A percentile compares a stretch with the other conserved stretches of the same genome.
phyloP scores from a whole-genome alignment of 768 basidiomycete genomes.

The Symmetrospora coprosmae region DNA sequence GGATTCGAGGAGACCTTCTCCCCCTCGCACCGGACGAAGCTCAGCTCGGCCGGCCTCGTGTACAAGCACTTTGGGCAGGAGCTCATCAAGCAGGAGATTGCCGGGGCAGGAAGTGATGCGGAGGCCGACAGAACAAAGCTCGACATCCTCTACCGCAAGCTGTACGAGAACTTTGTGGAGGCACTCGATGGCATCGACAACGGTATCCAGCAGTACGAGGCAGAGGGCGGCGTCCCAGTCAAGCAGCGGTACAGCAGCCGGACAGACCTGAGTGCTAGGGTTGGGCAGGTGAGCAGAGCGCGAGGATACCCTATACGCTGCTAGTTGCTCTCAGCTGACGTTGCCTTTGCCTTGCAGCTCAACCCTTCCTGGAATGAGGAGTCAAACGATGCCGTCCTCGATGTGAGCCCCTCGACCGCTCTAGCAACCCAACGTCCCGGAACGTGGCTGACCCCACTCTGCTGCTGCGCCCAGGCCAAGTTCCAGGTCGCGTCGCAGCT shows the following conservation, averaged over 20 bases:
- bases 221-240: slow-evolving; percentile 42
- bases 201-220: slow-evolving; percentile 67
- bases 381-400: slow-evolving; percentile 49
- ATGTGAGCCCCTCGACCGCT: slow-evolving; percentile 47
- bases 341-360: slow-evolving; percentile 37
- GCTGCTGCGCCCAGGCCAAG: slow-evolving; percentile 43
- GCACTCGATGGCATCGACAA: slow-evolving; percentile 68
- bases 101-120: neutral
- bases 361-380: slow-evolving; percentile 89
- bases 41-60: slow-evolving; percentile 80
- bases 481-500: slow-evolving; percentile 68
- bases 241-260: slow-evolving; percentile 53
- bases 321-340: neutral
- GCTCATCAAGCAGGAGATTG: slow-evolving; percentile 44
- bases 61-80: slow-evolving; percentile 64
- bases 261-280: slow-evolving; percentile 73
- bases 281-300: slow-evolving; percentile 45
- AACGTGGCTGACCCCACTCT: neutral
- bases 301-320: too few species aligned
- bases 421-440: too few species aligned
- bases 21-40: slow-evolving; percentile 68
- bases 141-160: slow-evolving; percentile 63
- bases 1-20: slow-evolving; percentile 84
- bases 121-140: slow-evolving; percentile 51
- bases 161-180: slow-evolving; percentile 93